Conservation (phyloP, 441 rosid genomes). For the Erodium texanum region DNA sequence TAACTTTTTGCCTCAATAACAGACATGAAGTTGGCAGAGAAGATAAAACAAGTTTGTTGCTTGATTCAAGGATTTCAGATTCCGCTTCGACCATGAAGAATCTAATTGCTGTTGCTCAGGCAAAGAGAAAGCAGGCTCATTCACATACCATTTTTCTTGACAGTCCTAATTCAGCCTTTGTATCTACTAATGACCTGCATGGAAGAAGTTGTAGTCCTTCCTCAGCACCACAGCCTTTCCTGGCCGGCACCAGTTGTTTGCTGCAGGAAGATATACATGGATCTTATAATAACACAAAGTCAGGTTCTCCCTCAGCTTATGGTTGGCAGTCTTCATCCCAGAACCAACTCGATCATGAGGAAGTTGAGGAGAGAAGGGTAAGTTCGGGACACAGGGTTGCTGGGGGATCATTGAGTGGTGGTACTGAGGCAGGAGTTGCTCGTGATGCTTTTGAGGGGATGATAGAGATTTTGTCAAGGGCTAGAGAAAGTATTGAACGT, state of each 20-base stretch:
- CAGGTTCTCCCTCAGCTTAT: conserved; percentile 35
- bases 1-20: conserved; percentile 19
- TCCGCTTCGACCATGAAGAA: conserved; percentile 70
- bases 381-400: conserved; percentile 58
- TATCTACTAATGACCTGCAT: conserved; percentile 37
- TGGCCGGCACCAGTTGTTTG: conserved; percentile 28
- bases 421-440: conserved; percentile 94
- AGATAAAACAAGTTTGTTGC: conserved; percentile 34
- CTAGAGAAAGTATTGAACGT: conserved; percentile 98
- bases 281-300: conserved; percentile 25
- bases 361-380: conserved; percentile 61
- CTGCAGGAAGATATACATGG: conserved; percentile 40
- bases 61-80: conserved; percentile 51
- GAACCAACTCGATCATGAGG: conserved; percentile 54
- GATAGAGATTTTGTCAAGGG: conserved; percentile 97
- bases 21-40: conserved; percentile 49
- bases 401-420: conserved; percentile 81
- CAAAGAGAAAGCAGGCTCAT: conserved; percentile 68
- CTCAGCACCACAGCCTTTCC: conserved; percentile 35
- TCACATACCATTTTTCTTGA: conserved; percentile 16
- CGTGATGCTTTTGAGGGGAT: conserved; percentile 99
- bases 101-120: conserved; percentile 98
- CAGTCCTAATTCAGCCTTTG: conserved; percentile 35
- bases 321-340: conserved; percentile 36
- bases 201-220: conserved; percentile 51